phyloP scores from a whole-genome alignment of 805 yeast species.

The Saccharomyces paradoxus region DNA sequence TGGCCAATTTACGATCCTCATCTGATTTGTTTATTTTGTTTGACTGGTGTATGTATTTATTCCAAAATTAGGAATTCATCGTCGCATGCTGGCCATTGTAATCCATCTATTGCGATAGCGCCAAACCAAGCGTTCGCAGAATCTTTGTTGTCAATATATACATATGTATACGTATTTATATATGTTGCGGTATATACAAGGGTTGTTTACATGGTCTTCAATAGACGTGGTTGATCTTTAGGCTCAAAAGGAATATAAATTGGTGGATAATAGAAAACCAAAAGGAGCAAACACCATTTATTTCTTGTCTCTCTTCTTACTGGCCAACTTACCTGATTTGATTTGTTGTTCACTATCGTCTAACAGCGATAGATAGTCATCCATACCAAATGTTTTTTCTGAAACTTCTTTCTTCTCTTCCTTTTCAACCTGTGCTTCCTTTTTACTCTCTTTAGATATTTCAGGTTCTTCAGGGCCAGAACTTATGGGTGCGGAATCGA shows the following conservation, averaged over 20 bases:
- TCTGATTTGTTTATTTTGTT: not conserved
- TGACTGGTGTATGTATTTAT: not conserved
- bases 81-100: not conserved
- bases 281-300: slow-evolving; percentile 2
- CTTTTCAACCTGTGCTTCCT: slow-evolving; percentile 4
- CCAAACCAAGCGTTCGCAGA: not conserved
- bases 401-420: not conserved
- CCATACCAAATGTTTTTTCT: slow-evolving; percentile 21
- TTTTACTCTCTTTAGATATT: slow-evolving; percentile 1
- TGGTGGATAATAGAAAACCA: slow-evolving; percentile 1
- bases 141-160: not conserved
- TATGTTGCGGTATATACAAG: not conserved
- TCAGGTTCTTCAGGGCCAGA: slow-evolving; percentile 3
- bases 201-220: not conserved
- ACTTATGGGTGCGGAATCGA: slow-evolving; percentile 21
- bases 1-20: not conserved
- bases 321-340: slow-evolving; percentile 27
- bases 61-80: not conserved
- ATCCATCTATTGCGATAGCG: not conserved
- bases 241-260: not conserved
- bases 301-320: slow-evolving; percentile 24
- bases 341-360: slow-evolving; percentile 26
- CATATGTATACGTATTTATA: not conserved
- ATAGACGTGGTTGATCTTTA: not conserved
- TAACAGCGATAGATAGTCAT: slow-evolving; percentile 27